Base-by-base conservation (phyloP, 352 stramenopile genomes). In the Pythium guiyangense region DNA sequence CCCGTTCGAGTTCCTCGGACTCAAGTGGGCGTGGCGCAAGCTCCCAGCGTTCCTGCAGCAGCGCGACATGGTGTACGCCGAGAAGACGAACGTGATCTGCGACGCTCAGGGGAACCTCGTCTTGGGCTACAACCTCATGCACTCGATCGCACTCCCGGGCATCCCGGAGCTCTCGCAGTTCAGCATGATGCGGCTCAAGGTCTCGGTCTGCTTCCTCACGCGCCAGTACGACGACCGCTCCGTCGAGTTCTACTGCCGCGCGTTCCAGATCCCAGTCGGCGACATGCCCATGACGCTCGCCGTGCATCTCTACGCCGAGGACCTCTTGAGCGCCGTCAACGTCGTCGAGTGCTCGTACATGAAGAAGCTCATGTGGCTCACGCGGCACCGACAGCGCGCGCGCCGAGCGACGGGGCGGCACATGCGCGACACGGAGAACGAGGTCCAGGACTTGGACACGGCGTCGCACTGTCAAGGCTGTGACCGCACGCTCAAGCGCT, bases 1-100 rank as follows among this genome's bases (percentile, higher is more conserved):
- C 37, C 74, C 74, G n/a, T 78, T 80, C 51, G 61, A 64, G 22
- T 85, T 73, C 53, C 54, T 77, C 17, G 64, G 63, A 27, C 49
- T 85, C 31, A 85, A 85, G 49, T 85, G 74, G 74, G 20, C 46
- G 26, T 35, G n/a, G 3, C 54, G 54, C 35, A 49, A 49, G 11
- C 47, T 64, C 22, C 31, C 26, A 17, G 6, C 10, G n/a, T 22
- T 60, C 10, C 46, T 39, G 11, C 31, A 25, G 22, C 34, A 45
- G 37, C 59, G 53, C 15, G 52, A 64, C 45, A 11, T 64, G 31
- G n/a, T 57, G 6, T 66, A 50, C 46, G 26, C 54, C 39, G 59
- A 66, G 46, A 57, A 40, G 14, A 20, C 59, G 6, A 53, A 44
- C 47, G 49, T 56, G 26, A 25, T 61, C 8, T 43, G 46, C 20